These are phyloP conservation scores for Botrytis paeoniae DNA, from an alignment of 2,329 filamentous ascomycete species.

Conservation along the genomic window DNA sequence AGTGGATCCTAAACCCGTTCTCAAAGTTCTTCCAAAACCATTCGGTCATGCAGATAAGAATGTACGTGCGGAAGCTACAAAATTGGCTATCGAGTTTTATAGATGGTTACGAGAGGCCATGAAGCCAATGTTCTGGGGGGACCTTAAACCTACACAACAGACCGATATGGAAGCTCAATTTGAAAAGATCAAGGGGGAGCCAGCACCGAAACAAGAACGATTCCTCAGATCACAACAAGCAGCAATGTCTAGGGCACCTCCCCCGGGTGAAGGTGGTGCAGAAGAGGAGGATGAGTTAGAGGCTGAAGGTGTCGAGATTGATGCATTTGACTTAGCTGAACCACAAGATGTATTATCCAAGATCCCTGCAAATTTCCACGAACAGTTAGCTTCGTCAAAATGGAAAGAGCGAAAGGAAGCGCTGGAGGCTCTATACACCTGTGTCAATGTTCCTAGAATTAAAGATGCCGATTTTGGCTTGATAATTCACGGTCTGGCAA, in stretches of 20 bases:
- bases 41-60: slow-evolving; percentile 99
- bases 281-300: slow-evolving; percentile 56
- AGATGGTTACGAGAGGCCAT: slow-evolving; percentile 96
- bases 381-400: slow-evolving; percentile 83
- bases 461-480: slow-evolving; percentile 89
- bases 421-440: slow-evolving; percentile 73
- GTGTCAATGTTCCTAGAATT: slow-evolving; percentile 82
- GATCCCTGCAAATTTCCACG: slow-evolving; percentile 76
- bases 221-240: slow-evolving; percentile 87
- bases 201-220: slow-evolving; percentile 83
- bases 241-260: slow-evolving; percentile 68
- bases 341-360: slow-evolving; percentile 83
- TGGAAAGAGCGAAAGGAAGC: slow-evolving; percentile 99
- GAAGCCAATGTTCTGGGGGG: slow-evolving; percentile 96
- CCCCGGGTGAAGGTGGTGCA: slow-evolving; percentile 54
- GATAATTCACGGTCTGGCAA: slow-evolving; percentile 78
- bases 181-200: slow-evolving; percentile 86
- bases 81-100: slow-evolving; percentile 89
- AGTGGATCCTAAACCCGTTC: slow-evolving; percentile 85
- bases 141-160: slow-evolving; percentile 93
- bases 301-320: slow-evolving; percentile 65
- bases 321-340: slow-evolving; percentile 78
- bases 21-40: slow-evolving; percentile 83
- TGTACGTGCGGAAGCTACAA: slow-evolving; percentile 89
- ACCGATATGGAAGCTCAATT: slow-evolving; percentile 91